These are phyloP conservation scores for Kazachstania africana DNA, from an alignment of 805 yeast species.

Conservation along the genomic window DNA sequence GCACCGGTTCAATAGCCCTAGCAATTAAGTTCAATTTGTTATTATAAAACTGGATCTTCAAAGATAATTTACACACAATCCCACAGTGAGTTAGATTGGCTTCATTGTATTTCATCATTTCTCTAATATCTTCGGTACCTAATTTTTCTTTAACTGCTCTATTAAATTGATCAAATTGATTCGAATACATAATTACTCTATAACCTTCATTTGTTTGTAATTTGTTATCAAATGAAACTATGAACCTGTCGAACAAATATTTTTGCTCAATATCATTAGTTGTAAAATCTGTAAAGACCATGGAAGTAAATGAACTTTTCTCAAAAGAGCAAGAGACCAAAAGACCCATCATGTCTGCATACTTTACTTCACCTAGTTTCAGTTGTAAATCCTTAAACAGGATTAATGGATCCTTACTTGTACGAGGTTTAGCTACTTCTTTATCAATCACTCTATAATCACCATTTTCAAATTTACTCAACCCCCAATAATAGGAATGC, in stretches of 20 bases:
- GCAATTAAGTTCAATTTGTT: conserved; percentile 15
- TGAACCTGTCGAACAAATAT: conserved; percentile 15
- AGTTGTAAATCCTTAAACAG: conserved; percentile 9
- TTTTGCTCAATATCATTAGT: conserved; percentile 9
- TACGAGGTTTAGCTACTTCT: neutral
- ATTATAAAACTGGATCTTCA: conserved; percentile 11
- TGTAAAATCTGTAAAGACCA: conserved; percentile 23
- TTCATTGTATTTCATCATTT: conserved; percentile 1
- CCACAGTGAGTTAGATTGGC: conserved; percentile 17
- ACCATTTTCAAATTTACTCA: too few species aligned
- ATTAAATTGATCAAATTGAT: conserved; percentile 9
- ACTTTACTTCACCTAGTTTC: conserved; percentile 3
- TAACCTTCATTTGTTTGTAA: conserved; percentile 22
- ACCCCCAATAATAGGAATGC: too few species aligned
- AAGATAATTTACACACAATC: conserved; percentile 15
- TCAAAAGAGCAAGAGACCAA: conserved; percentile 14
- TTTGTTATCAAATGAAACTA: conserved; percentile 10
- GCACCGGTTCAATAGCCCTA: too few species aligned
- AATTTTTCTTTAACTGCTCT: conserved; percentile 3
- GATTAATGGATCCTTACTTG: conserved; percentile 4
- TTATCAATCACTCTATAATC: too few species aligned
- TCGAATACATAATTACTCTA: conserved; percentile 12
- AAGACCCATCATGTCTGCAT: conserved; percentile 10
- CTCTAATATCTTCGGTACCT: conserved; percentile 1
- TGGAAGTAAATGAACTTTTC: conserved; percentile 4